Conservation (phyloP, 768 basidiomycete genomes). For the Termitomyces sp. region DNA sequence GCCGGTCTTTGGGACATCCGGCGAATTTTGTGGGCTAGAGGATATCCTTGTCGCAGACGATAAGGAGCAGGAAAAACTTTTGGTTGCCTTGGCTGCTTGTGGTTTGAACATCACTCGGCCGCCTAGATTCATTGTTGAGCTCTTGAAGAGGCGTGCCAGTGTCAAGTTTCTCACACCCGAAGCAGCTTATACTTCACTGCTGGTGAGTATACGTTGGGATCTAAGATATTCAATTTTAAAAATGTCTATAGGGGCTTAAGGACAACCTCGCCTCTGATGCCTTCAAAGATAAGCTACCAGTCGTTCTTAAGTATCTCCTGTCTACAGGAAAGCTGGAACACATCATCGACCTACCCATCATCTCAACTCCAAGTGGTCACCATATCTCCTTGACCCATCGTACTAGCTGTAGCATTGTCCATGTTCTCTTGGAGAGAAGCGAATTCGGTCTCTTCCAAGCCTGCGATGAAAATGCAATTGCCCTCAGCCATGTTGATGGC, state of each 20-base stretch:
- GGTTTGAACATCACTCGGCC: constrained; percentile 34
- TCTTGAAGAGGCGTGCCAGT: constrained; percentile 16
- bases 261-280: constrained; percentile 3
- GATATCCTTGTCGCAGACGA: constrained; percentile 24
- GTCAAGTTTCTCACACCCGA: constrained; percentile 22
- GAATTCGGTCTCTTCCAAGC: constrained; percentile 26
- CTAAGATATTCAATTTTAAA: neutral
- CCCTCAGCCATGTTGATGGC: constrained; percentile 23
- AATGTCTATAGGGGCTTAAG: constrained; percentile 12
- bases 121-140: constrained; percentile 28
- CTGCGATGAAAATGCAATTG: constrained; percentile 29
- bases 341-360: constrained; percentile 33
- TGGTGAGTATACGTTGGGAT: constrained; percentile 20
- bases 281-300: constrained; percentile 1
- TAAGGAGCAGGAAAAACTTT: constrained; percentile 13
- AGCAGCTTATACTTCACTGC: constrained; percentile 24
- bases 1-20: constrained; percentile 24
- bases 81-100: constrained; percentile 26
- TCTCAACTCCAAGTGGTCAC: constrained; percentile 22
- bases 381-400: constrained; percentile 16
- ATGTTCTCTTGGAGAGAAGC: constrained; percentile 25
- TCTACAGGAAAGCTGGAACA: constrained; percentile 26
- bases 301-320: constrained; percentile 32
- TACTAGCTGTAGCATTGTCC: neutral
- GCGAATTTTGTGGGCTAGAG: constrained; percentile 9